Evolutionary conservation across 108 stramenopile species (phyloP), one percentile per base, ranked within the genome.

Genomic region (Cyclotella distinguenda): DNA sequence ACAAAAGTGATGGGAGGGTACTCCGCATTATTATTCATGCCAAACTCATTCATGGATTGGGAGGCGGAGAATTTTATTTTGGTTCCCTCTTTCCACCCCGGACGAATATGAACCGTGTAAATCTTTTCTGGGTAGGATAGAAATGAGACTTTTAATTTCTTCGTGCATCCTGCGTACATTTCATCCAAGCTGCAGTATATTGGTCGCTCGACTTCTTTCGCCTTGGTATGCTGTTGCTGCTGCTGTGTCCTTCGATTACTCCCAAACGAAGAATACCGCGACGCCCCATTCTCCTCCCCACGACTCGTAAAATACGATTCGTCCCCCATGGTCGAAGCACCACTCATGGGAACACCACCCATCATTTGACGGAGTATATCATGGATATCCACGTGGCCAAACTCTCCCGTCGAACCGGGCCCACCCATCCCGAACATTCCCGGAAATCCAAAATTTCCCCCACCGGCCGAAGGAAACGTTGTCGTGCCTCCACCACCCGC

Each of bases 11-110:
- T 88, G 50, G 71, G 69, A 10, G 91, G 86, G 62, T 70, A 70
- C 11, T 64, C 69, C 6, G 48, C 66, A 6, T 62, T 64, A 0
- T 48, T 35, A 19, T 34, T 50, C 70, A 48, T 55, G 19, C 16
- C 54, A 40, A 30, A 21, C 12, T 47, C 38, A 48, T 43, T 35
- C 1, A 32, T 32, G 4, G 66, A 56, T 56, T 46, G 61, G 12
- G 61, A 40, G 27, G 76, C 26, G 16, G 64, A 54, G 62, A 87
- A 93, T 30, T 81, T 86, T 32, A 93, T 74, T 51, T 84, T 85
- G 8, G 91, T 93, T 1, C 89, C 89, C 2, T 59, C 66, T 59
- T 88, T 93, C 84, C 86, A 88, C 3, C 91, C 89, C 16, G 83
- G 74, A 42, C 82, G 72, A 9, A 93, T 64, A 40, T 66, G 47